Evolutionary conservation across 176 grass and related monocot species (phyloP), one percentile per base, ranked within the genome.

Genomic region (Aegilops tauschii): DNA sequence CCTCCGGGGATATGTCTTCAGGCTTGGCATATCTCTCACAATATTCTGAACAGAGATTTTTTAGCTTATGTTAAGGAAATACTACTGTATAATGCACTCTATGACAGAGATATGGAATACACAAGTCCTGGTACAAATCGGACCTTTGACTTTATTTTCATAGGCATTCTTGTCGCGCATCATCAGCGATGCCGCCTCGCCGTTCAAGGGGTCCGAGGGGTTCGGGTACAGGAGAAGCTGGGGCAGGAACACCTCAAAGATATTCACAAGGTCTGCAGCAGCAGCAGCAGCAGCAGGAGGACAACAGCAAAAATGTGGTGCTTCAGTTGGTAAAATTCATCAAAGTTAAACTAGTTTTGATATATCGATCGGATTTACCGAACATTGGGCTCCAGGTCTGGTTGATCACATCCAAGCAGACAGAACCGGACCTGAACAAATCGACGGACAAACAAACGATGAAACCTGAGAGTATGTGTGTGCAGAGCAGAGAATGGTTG

Each of bases 351-450:
- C 18, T 6, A 54, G 39, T 49, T 35, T 17, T 5, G 7, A 47
- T 30, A 47, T 44, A 13, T 27, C 11, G 12, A 39, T 8, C 21
- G 6, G 14, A 70, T 89, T 82, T 92, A 92, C 90, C 90, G 36
- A 92, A 92, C 90, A 92, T 92, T 3, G 90, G 90, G 72, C 90
- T 92, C 90, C 90, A 92, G 23, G 87, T 92, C 40, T 92, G 90
- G 44, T 92, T 92, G 61, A 89, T 92, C 70, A 92, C 90, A 80
- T 92, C 90, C 87, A 92, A 79, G 79, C 90, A 92, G 12, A 92
- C 90, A 0, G 90, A 82, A 49, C 87, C 90, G 54, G 90, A 92
- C 78, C 90, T 92, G 65, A 56, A 77, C 5, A 37, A 66, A 78
- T 80, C 32, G 23, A 86, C 18, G 0, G 35, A 40, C 65, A 10